These are phyloP conservation scores for Quercus agrifolia DNA, from an alignment of 306 rosid species.

Conservation along the genomic window DNA sequence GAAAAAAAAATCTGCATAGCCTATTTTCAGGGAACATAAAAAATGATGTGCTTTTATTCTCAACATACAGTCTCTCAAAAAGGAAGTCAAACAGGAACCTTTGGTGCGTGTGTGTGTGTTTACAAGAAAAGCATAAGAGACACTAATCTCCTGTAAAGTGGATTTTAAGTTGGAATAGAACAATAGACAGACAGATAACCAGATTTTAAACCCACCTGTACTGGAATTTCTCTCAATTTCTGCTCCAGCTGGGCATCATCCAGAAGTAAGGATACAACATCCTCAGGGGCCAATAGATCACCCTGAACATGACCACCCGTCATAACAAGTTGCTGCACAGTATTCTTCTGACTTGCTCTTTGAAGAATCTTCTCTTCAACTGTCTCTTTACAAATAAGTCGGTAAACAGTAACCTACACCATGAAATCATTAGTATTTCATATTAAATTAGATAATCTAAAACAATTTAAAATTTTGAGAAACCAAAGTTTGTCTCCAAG, in stretches of 20 bases:
- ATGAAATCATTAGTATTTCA: not conserved
- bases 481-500: not conserved
- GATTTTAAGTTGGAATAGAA: not conserved
- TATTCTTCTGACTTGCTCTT: slow-evolving; percentile 94
- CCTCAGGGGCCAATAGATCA: slow-evolving; percentile 97
- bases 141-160: not conserved
- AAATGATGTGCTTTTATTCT: not conserved
- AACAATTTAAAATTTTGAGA: not conserved
- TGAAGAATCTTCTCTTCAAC: slow-evolving; percentile 99
- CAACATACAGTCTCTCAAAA: too few relatives aligned
- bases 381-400: slow-evolving; percentile 95
- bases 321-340: slow-evolving; percentile 99
- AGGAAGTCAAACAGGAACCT: too few relatives aligned
- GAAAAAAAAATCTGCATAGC: not conserved
- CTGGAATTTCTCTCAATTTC: slow-evolving; percentile 75
- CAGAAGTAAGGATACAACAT: slow-evolving; percentile 89
- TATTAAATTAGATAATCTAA: not conserved
- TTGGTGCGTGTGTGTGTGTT: not conserved
- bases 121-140: not conserved
- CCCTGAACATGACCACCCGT: slow-evolving; percentile 98
- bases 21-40: not conserved
- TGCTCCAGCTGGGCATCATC: slow-evolving; percentile 96
- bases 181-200: not conserved
- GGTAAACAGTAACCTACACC: slow-evolving; percentile 87
- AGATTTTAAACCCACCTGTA: slow-evolving; percentile 58